These are phyloP conservation scores for Taphrina confusa DNA, from an alignment of 1,139 yeast genomes.

Conservation along the genomic window DNA sequence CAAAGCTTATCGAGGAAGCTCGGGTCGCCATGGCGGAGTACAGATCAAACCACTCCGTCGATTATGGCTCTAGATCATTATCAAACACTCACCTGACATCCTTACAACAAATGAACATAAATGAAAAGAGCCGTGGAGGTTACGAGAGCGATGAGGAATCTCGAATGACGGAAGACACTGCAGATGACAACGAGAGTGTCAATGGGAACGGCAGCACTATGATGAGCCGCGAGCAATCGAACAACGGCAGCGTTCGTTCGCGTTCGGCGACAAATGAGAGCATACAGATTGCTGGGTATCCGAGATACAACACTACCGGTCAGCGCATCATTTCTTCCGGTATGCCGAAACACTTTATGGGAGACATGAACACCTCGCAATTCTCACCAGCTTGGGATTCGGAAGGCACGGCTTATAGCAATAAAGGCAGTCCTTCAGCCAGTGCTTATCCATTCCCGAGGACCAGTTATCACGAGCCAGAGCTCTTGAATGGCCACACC, in stretches of 20 bases:
- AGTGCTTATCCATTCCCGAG: slow-evolving; percentile 25
- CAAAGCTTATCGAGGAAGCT: slow-evolving; percentile 27
- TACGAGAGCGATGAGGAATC: slow-evolving; percentile 33
- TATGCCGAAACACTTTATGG: neutral
- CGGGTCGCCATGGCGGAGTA: slow-evolving; percentile 11
- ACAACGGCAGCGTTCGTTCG: slow-evolving; percentile 31
- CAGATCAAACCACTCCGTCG: slow-evolving; percentile 10
- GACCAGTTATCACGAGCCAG: slow-evolving; percentile 25
- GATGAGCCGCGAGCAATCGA: slow-evolving; percentile 33
- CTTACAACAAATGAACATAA: slow-evolving; percentile 14
- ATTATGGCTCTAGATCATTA: slow-evolving; percentile 3
- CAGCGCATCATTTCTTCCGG: slow-evolving; percentile 9
- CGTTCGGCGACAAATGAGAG: slow-evolving; percentile 32
- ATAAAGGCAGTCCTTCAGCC: slow-evolving; percentile 5
- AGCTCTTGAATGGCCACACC: slow-evolving; percentile 3
- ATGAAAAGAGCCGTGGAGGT: slow-evolving; percentile 13
- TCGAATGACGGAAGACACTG: slow-evolving; percentile 26
- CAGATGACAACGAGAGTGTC: slow-evolving; percentile 23
- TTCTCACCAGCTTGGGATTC: slow-evolving; percentile 25
- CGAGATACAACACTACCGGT: neutral
- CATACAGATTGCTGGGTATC: slow-evolving; percentile 17
- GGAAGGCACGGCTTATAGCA: slow-evolving; percentile 13
- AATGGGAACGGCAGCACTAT: slow-evolving; percentile 29
- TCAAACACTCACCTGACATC: slow-evolving; percentile 29
- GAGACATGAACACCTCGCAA: slow-evolving; percentile 1